Evolutionary conservation across 331 rosid genomes (phyloP).

Genomic region (Spiraea crenata): DNA sequence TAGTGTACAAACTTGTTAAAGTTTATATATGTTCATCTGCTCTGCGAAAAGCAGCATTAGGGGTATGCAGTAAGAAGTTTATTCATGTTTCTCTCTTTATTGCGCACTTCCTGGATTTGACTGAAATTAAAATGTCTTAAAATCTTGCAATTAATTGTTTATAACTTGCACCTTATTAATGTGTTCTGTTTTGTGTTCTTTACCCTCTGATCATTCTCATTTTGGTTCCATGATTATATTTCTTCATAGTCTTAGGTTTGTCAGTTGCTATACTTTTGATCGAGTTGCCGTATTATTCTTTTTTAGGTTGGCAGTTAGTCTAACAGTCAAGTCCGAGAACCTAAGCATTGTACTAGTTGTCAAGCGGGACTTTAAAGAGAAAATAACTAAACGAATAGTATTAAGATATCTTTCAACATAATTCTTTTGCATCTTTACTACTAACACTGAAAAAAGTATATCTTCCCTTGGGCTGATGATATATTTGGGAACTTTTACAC

Average conservation of each 20-base stretch:
- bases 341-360: neutral
- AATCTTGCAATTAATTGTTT: neutral
- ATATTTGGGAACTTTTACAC: neutral
- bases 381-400: neutral
- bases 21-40: conserved; percentile 66
- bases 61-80: conserved; percentile 40
- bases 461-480: neutral
- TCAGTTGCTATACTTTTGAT: neutral
- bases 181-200: neutral
- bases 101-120: neutral
- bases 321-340: neutral
- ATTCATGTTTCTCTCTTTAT: conserved; percentile 2
- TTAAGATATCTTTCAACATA: neutral
- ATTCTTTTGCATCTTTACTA: neutral
- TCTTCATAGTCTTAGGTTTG: neutral
- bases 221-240: neutral
- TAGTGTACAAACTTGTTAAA: conserved; percentile 62
- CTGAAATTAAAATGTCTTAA: neutral
- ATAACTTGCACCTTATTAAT: neutral
- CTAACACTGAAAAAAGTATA: neutral
- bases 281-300: neutral
- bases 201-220: neutral
- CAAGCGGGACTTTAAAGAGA: neutral
- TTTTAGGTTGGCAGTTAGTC: neutral
- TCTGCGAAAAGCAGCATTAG: conserved; percentile 67